Evolutionary conservation across 305 asterid species (phyloP), one percentile per base, ranked within the genome.

Genomic region (Nicotiana rustica): DNA sequence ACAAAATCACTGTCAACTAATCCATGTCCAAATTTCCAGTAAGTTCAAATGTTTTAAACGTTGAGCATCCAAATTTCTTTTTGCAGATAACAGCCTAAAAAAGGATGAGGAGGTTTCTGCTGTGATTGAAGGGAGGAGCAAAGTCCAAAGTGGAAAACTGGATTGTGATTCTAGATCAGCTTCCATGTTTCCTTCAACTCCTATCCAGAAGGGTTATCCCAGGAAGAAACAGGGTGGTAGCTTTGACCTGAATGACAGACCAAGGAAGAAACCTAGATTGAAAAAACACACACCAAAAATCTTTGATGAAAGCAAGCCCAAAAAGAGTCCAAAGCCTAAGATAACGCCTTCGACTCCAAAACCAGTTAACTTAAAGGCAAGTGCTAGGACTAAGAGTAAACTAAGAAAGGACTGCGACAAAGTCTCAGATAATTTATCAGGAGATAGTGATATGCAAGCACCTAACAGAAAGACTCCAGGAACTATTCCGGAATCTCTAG

Each of bases 251-350:
- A 76, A 66, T 71, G 67, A 31, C 38, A 17, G n/a, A 10, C 81
- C 52, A 73, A 60, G 60, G 61, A 64, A 70, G 70, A 77, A 77
- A 56, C 81, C 67, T 17, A 77, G 67, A 77, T 31, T 1, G 12
- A 89, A 79, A 68, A 86, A 86, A 77, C 88, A 88, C 29, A 85
- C 88, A 81, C 95, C 93, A 13, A 91, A 84, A 77, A 86, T 91
- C 33, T 77, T 79, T 31, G 93, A 88, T 44, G 88, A 83, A 52
- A 77, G 69, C 66, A 89, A 87, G 80, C 88, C 89, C 49, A 64
- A 19, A 71, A 88, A 85, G 71, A 81, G 78, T 55, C 81, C 83
- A 59, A 85, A 71, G 61, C 59, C 83, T 61, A 64, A 19, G 44
- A 59, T 55, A 44, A 64, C 31, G 52, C 61, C 77, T 47, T 65